Percentiles rank a stretch among this genome's conserved stretches.
Conservation (phyloP, 1,284 basidiomycete species). For the Malassezia equina region DNA sequence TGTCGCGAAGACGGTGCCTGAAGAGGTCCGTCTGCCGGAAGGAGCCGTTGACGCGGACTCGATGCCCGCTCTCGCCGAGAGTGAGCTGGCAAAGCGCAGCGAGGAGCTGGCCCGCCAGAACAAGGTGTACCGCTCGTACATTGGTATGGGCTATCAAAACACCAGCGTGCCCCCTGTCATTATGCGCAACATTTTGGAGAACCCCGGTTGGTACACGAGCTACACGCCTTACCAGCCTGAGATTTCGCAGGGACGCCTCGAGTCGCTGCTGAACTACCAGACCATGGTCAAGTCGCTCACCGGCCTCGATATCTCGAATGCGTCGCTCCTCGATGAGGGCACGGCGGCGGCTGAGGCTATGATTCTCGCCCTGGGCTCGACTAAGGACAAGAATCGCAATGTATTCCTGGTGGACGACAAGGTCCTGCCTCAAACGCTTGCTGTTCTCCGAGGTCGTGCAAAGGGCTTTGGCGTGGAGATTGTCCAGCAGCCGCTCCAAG, state of each 20-base stretch:
- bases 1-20: slow-evolving; percentile 37
- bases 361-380: slow-evolving; percentile 37
- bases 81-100: slow-evolving; percentile 68
- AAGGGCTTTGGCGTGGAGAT: slow-evolving; percentile 45
- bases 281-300: slow-evolving; percentile 93
- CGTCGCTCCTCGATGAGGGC: slow-evolving; percentile 44
- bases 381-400: slow-evolving; percentile 35
- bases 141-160: slow-evolving; percentile 90
- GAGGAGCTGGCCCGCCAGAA: slow-evolving; percentile 68
- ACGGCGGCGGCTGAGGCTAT: slow-evolving; percentile 47
- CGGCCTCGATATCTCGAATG: slow-evolving; percentile 65
- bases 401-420: slow-evolving; percentile 42
- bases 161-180: slow-evolving; percentile 43
- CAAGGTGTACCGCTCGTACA: slow-evolving; percentile 76
- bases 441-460: slow-evolving; percentile 42
- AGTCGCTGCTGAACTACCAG: slow-evolving; percentile 93
- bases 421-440: slow-evolving; percentile 44
- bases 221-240: slow-evolving; percentile 87
- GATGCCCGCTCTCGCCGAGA: slow-evolving; percentile 62
- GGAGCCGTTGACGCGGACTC: slow-evolving; percentile 58
- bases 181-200: slow-evolving; percentile 60
- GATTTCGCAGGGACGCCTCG: slow-evolving; percentile 81
- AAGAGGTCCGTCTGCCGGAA: slow-evolving; percentile 52
- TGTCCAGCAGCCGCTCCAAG: slow-evolving; percentile 28
- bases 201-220: slow-evolving; percentile 95